Conservation (phyloP, 441 rosid genomes). For the Macaranga tanarius region DNA sequence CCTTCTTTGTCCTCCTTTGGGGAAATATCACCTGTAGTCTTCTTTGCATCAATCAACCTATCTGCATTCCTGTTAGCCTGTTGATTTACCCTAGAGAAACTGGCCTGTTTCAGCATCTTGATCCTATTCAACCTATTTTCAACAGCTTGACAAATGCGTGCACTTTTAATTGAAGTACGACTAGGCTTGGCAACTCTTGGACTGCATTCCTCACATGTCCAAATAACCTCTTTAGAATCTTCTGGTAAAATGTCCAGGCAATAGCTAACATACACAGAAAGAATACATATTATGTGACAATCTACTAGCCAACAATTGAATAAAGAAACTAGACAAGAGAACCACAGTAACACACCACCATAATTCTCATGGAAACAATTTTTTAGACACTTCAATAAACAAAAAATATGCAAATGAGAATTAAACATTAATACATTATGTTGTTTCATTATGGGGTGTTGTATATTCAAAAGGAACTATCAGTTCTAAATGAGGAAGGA, state of each 20-base stretch:
- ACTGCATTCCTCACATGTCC: slow-evolving; percentile 20
- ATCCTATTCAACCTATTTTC: slow-evolving; percentile 10
- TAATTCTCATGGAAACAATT: neutral
- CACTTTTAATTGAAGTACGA: slow-evolving; percentile 2
- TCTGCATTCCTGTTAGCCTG: neutral
- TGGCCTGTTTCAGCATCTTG: slow-evolving; percentile 10
- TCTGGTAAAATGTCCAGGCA: slow-evolving; percentile 12
- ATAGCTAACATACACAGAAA: slow-evolving; percentile 8
- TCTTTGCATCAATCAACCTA: neutral
- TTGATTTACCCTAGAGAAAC: neutral
- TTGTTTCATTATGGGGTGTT: neutral
- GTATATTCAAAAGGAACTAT: neutral
- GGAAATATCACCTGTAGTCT: slow-evolving; percentile 3
- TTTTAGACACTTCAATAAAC: neutral
- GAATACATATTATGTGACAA: neutral
- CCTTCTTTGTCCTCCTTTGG: neutral
- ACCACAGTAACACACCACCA: neutral
- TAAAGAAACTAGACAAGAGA: neutral
- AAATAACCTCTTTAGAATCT: neutral
- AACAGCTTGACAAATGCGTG: slow-evolving; percentile 10
- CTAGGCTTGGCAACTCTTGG: slow-evolving; percentile 5
- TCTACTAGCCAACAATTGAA: neutral
- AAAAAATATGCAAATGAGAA: neutral
- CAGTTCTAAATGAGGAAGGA: neutral
- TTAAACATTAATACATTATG: neutral